A percentile compares a stretch with the other conserved stretches of the same genome.
Conservation (phyloP, 2,329 filamentous ascomycete species). For the Hypoxylon sp. region DNA sequence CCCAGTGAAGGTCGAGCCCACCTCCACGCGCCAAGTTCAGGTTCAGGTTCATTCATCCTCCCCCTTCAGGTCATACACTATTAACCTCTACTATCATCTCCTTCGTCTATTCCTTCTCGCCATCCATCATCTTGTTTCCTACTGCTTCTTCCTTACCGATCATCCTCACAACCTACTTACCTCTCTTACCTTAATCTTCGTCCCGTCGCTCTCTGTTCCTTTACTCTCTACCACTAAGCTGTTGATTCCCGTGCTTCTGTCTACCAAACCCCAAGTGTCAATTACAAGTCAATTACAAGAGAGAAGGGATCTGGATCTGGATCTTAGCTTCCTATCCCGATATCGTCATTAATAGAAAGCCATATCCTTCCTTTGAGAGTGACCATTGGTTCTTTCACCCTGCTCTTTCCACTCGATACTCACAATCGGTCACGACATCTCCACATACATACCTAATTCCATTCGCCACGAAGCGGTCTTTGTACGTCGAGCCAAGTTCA, state of each 20-base stretch:
- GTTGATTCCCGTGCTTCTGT: slow-evolving; percentile 48
- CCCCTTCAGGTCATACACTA: slow-evolving; percentile 42
- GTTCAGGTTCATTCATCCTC: slow-evolving; percentile 42
- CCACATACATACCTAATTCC: slow-evolving; percentile 40
- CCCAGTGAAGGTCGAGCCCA: slow-evolving; percentile 40
- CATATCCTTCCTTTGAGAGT: slow-evolving; percentile 52
- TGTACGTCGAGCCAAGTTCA: slow-evolving; percentile 48
- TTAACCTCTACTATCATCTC: slow-evolving; percentile 46
- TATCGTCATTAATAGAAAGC: slow-evolving; percentile 48
- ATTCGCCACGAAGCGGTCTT: slow-evolving; percentile 45
- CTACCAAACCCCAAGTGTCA: slow-evolving; percentile 34
- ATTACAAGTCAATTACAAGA: slow-evolving; percentile 45
- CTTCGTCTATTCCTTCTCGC: slow-evolving; percentile 39
- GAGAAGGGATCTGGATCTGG: slow-evolving; percentile 49
- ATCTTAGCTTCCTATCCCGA: slow-evolving; percentile 49
- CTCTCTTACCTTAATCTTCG: slow-evolving; percentile 51
- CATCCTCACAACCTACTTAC: slow-evolving; percentile 45
- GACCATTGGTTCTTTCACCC: slow-evolving; percentile 49
- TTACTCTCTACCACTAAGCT: slow-evolving; percentile 50
- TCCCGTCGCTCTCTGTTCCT: slow-evolving; percentile 55
- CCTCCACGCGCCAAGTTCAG: slow-evolving; percentile 41
- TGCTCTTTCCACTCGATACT: slow-evolving; percentile 39
- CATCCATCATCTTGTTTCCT: slow-evolving; percentile 41
- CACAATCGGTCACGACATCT: slow-evolving; percentile 43
- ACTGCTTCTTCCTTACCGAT: slow-evolving; percentile 46